These are phyloP conservation scores for Cryptococcus floricola DNA, from an alignment of 1,284 basidiomycete genomes.

Conservation along the genomic window DNA sequence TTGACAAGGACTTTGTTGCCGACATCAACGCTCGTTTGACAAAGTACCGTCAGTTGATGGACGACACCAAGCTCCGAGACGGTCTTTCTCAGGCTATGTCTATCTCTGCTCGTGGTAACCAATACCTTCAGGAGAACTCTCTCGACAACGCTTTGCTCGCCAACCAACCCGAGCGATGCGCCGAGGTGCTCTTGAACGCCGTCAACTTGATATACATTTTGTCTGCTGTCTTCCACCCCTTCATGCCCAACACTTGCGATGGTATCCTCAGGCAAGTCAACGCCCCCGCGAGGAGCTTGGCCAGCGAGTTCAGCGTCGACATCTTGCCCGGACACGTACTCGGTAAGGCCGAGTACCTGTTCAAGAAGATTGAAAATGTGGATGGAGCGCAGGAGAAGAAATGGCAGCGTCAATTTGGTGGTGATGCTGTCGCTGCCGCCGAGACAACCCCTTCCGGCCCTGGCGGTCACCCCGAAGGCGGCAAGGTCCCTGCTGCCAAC, in stretches of 20 bases:
- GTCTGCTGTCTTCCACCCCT: conserved; percentile 81
- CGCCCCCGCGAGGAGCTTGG: conserved; percentile 76
- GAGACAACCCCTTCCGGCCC: conserved; percentile 32
- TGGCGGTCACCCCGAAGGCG: conserved; percentile 36
- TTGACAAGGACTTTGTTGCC: conserved; percentile 72
- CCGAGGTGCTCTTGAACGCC: conserved; percentile 82
- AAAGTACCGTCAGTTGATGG: conserved; percentile 84
- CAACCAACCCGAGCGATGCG: conserved; percentile 77
- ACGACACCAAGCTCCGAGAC: conserved; percentile 80
- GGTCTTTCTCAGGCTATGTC: conserved; percentile 87
- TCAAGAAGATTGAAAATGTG: conserved; percentile 77
- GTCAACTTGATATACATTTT: conserved; percentile 92
- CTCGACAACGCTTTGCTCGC: conserved; percentile 87
- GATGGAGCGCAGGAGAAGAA: conserved; percentile 71
- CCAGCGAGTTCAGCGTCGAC: conserved; percentile 66
- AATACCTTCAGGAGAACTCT: conserved; percentile 85
- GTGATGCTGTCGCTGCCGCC: conserved; percentile 50
- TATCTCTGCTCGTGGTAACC: conserved; percentile 87
- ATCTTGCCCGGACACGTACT: conserved; percentile 82
- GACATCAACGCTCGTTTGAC: conserved; percentile 76
- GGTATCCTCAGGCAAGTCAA: conserved; percentile 84
- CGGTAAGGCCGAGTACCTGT: conserved; percentile 82
- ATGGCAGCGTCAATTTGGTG: conserved; percentile 79
- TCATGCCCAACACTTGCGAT: conserved; percentile 88
- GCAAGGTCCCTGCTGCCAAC: conserved; percentile 29